Conservation (phyloP, 371 early-diverging fungal genomes). For the Lichtheimia corymbifera region DNA sequence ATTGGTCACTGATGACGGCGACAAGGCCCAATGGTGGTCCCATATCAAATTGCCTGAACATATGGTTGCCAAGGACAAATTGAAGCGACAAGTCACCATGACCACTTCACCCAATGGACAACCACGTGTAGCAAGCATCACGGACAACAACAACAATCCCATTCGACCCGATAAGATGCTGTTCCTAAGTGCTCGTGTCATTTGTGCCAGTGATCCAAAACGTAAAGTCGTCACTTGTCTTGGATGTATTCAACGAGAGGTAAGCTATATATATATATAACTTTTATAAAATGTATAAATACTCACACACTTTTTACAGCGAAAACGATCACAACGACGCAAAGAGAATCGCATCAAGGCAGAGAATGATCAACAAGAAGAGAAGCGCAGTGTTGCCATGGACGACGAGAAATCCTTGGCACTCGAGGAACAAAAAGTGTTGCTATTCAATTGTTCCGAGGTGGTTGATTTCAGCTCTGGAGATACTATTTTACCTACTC, state of each 20-base stretch:
- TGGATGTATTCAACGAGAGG: conserved; percentile 88
- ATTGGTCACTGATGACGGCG: conserved; percentile 77
- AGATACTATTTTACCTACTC: conserved; percentile 86
- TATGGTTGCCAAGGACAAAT: conserved; percentile 79
- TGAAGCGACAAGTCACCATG: conserved; percentile 24
- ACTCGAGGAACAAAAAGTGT: conserved; percentile 69
- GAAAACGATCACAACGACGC: conserved; percentile 56
- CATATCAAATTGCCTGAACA: conserved; percentile 84
- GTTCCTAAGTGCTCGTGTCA: conserved; percentile 77
- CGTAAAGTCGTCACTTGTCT: conserved; percentile 80
- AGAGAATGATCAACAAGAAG: conserved; percentile 28
- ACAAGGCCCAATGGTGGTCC: conserved; percentile 80
- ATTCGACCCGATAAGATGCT: conserved; percentile 50
- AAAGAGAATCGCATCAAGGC: conserved; percentile 49
- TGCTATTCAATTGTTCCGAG: conserved; percentile 88
- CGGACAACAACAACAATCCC: conserved; percentile 24
- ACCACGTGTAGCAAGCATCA: conserved; percentile 13
- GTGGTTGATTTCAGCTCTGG: conserved; percentile 89
- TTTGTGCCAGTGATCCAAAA: conserved; percentile 84
- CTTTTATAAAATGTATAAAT: not conserved
- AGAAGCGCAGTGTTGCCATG: conserved; percentile 16
- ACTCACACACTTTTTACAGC: conserved; percentile 20
- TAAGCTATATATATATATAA: conserved; percentile 15
- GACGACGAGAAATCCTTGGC: conserved; percentile 57
- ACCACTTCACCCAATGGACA: conserved; percentile 24